Evolutionary conservation across 345 rosid genomes (phyloP).

Genomic region (rapeseed (Brassica napus)): DNA sequence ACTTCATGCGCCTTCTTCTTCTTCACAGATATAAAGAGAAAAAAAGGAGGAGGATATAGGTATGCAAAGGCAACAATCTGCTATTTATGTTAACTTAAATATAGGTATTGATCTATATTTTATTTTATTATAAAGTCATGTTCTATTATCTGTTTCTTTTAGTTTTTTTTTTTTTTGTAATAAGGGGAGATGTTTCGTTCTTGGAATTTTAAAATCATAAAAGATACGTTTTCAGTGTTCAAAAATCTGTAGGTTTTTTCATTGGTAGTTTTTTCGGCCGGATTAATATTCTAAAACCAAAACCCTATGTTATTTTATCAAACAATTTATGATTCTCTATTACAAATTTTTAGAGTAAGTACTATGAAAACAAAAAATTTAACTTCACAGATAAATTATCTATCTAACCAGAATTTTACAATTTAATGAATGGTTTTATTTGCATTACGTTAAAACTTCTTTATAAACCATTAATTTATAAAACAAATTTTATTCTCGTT

Average conservation of each 20-base stretch:
- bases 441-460: background rate
- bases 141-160: background rate
- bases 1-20: constrained; percentile 7
- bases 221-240: background rate
- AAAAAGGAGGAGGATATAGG: constrained; percentile 22
- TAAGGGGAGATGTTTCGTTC: constrained; percentile 36
- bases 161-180: background rate
- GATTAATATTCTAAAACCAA: background rate
- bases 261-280: background rate
- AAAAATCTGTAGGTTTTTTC: background rate
- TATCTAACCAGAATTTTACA: background rate
- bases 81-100: constrained; percentile 12
- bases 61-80: constrained; percentile 17
- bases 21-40: background rate
- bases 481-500: background rate
- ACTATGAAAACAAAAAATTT: background rate
- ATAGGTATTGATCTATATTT: background rate
- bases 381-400: background rate
- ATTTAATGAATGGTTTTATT: background rate
- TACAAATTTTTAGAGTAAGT: background rate
- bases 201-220: constrained; percentile 13
- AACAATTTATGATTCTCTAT: background rate
- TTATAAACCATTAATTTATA: background rate
- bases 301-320: background rate
- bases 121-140: background rate